Base-by-base conservation (phyloP, 2,329 filamentous ascomycete species). In the Nannizzia gypsea region DNA sequence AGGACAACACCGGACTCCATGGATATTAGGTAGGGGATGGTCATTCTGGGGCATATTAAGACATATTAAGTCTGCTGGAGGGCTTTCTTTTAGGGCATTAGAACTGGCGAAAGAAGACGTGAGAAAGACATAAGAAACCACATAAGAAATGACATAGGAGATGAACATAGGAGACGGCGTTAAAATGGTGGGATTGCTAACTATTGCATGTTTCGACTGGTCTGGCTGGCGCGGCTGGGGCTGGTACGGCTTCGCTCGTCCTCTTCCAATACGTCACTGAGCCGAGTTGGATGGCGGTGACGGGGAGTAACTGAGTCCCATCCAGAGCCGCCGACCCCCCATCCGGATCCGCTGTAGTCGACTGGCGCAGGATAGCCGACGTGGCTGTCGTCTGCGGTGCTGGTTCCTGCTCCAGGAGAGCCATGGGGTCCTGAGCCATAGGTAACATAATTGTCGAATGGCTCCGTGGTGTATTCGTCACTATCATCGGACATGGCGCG, bases 181-280 rank as follows among this genome's bases (percentile, higher is more conserved):
- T 6, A 52, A 31, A 5, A 52, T 31, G 26, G 48, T 28, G 24
- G 2, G 11, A n/a, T 6, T 8, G 15, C 4, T n/a, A 31, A 22
- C 59, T 55, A 62, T 31, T 55, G 54, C 63, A 73, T 63, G 60
- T 70, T 71, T 24, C 69, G 66, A 58, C 70, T 84, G 64, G 79
- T 72, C 63, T 84, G 81, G 70, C 84, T 86, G 9, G 84, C 84
- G 65, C 87, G 88, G 13, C 87, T 89, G 22, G 87, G 82, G 69
- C 74, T 80, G n/a, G 78, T 78, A 34, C 76, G 73, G 59, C 87
- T 89, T 57, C 84, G 80, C 73, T 95, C 89, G 65, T 93, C 89
- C 64, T 95, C 90, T 69, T 90, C 87, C 31, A 93, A 80, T 28
- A 96, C 90, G 73, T 95, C 90, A 71, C 90, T 95, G 63, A 96